These are phyloP conservation scores for Stephanodiscus minutulus DNA, from an alignment of 108 stramenopile genomes.

Conservation along the genomic window DNA sequence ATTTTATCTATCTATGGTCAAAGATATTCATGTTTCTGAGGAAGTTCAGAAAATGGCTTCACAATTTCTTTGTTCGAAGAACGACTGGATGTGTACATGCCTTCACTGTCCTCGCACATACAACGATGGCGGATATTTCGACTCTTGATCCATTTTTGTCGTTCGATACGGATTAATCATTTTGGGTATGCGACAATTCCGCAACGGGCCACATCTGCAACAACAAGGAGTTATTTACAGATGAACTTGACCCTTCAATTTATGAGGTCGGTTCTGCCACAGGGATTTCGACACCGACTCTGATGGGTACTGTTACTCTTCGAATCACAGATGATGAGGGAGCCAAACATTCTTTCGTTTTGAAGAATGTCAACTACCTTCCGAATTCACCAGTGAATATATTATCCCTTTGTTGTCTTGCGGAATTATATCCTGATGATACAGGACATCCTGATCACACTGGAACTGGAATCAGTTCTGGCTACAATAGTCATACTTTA, in stretches of 20 bases:
- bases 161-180: not conserved
- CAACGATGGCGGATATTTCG: not conserved
- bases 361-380: not conserved
- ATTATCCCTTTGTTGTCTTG: not conserved
- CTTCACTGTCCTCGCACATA: not conserved
- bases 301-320: slow-evolving; percentile 1
- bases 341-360: not conserved
- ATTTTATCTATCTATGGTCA: too few species aligned
- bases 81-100: too few species aligned
- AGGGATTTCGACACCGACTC: not conserved
- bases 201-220: slow-evolving; percentile 7
- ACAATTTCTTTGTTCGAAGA: too few species aligned
- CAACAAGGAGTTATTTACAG: not conserved
- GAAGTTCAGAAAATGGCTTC: too few species aligned
- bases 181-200: too few species aligned
- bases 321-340: slow-evolving; percentile 7
- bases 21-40: too few species aligned
- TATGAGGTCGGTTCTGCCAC: not conserved
- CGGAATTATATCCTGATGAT: not conserved
- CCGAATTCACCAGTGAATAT: not conserved
- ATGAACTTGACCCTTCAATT: not conserved
- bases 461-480: not conserved
- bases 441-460: not conserved
- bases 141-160: not conserved
- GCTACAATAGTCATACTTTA: not conserved